Conservation (phyloP, 2,329 filamentous ascomycete species). For the Penicillium sp. region DNA sequence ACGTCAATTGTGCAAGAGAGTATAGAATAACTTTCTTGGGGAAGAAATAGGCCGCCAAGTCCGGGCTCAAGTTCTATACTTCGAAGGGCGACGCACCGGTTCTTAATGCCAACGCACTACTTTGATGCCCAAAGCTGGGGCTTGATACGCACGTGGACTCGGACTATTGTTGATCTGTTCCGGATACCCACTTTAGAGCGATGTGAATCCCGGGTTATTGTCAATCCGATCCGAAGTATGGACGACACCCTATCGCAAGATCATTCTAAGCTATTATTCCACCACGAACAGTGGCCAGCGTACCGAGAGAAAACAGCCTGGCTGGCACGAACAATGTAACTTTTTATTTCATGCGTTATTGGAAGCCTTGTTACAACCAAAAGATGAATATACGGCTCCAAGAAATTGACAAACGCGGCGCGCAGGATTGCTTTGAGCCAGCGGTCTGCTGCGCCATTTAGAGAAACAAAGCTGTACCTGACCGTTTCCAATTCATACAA, state of each 20-base stretch:
- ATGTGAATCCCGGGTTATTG: no score
- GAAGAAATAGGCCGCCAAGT: constrained; percentile 5
- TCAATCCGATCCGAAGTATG: no score
- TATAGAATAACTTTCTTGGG: constrained; percentile 15
- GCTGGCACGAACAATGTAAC: neutral
- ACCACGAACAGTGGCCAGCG: constrained; percentile 5
- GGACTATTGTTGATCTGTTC: no score
- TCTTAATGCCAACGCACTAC: no score
- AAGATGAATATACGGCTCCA: constrained; percentile 38
- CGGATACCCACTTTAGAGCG: no score
- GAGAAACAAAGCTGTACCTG: constrained; percentile 37
- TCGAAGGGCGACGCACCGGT: neutral
- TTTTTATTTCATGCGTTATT: constrained; percentile 9
- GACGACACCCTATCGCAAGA: no score
- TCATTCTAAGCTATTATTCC: no score
- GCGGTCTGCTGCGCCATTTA: constrained; percentile 37
- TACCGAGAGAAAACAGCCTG: constrained; percentile 14
- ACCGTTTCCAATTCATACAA: no score
- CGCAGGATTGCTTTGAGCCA: constrained; percentile 43
- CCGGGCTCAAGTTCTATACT: neutral
- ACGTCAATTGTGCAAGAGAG: constrained; percentile 37
- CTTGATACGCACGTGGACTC: no score
- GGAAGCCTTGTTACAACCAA: constrained; percentile 33
- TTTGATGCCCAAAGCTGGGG: no score
- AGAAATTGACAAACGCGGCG: constrained; percentile 40